A percentile compares a stretch with the other conserved stretches of the same genome.
phyloP scores from a whole-genome alignment of 331 rosid species.

The Malus hybrid region DNA sequence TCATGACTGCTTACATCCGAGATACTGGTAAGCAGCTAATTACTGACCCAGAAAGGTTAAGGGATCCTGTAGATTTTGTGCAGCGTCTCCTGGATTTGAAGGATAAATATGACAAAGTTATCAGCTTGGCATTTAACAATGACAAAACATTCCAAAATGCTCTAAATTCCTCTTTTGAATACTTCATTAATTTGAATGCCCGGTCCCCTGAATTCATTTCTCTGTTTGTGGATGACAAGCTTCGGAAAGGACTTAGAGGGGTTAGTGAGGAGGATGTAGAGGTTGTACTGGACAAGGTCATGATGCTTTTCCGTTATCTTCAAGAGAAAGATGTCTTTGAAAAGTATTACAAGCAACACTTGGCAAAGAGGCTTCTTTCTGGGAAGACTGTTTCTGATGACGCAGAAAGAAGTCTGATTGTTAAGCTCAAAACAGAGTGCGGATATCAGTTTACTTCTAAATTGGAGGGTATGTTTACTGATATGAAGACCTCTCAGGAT shows the following conservation, averaged over 20 bases:
- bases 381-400: conserved; percentile 87
- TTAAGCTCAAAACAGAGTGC: conserved; percentile 92
- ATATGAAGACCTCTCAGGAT: conserved; percentile 89
- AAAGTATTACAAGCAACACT: conserved; percentile 87
- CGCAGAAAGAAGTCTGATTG: conserved; percentile 88
- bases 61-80: conserved; percentile 76
- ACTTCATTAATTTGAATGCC: conserved; percentile 70
- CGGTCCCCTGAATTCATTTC: conserved; percentile 81
- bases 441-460: conserved; percentile 91
- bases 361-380: conserved; percentile 84
- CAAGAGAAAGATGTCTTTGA: conserved; percentile 85
- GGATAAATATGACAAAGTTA: conserved; percentile 65
- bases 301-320: conserved; percentile 76
- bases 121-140: conserved; percentile 54
- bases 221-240: conserved; percentile 14
- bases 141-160: conserved; percentile 79
- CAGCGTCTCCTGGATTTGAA: conserved; percentile 65
- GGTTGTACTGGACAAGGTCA: conserved; percentile 74
- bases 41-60: conserved; percentile 72
- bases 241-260: conserved; percentile 73
- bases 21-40: conserved; percentile 68
- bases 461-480: conserved; percentile 93
- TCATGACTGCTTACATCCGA: conserved; percentile 65
- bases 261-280: conserved; percentile 77
- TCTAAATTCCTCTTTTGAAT: conserved; percentile 70